These are phyloP conservation scores for Trametes cingulata DNA, from an alignment of 768 basidiomycete genomes.

Conservation along the genomic window DNA sequence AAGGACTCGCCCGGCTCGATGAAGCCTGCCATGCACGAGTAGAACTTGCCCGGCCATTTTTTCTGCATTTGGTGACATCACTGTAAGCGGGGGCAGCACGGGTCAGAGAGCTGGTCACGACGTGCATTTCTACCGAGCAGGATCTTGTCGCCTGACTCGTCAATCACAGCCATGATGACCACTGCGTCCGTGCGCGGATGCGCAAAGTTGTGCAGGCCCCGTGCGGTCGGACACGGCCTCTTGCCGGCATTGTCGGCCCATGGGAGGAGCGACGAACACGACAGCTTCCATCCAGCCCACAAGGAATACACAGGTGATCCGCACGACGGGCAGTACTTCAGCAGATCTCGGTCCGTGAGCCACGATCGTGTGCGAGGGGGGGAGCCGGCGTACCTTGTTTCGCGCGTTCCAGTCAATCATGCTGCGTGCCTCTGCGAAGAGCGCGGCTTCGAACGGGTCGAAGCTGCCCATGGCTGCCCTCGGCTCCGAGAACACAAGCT, in stretches of 20 bases:
- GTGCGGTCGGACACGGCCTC: slow-evolving; percentile 74
- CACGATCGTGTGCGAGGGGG: not conserved
- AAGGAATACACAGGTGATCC: slow-evolving; percentile 78
- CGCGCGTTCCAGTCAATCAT: slow-evolving; percentile 93
- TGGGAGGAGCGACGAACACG: slow-evolving; percentile 73
- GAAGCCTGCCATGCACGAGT: slow-evolving; percentile 92
- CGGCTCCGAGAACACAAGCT: slow-evolving; percentile 65
- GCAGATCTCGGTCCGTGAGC: not conserved
- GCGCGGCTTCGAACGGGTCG: slow-evolving; percentile 63
- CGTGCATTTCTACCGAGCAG: slow-evolving; percentile 85
- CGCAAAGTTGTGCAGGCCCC: slow-evolving; percentile 83
- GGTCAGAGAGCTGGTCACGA: slow-evolving; percentile 12
- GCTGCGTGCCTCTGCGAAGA: slow-evolving; percentile 78
- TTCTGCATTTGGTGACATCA: slow-evolving; percentile 40
- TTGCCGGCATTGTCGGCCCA: slow-evolving; percentile 66
- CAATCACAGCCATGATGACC: slow-evolving; percentile 87
- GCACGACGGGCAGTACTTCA: slow-evolving; percentile 87
- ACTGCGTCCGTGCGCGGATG: slow-evolving; percentile 86
- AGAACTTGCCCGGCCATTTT: slow-evolving; percentile 61
- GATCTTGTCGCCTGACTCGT: slow-evolving; percentile 78
- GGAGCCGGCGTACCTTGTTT: slow-evolving; percentile 61
- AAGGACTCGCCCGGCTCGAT: slow-evolving; percentile 93
- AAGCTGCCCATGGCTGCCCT: slow-evolving; percentile 56
- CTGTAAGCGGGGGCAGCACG: not conserved
- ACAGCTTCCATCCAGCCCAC: slow-evolving; percentile 97